Evolutionary conservation across 495 filamentous ascomycete genomes (phyloP).

Genomic region (Wilcoxina mikolae): DNA sequence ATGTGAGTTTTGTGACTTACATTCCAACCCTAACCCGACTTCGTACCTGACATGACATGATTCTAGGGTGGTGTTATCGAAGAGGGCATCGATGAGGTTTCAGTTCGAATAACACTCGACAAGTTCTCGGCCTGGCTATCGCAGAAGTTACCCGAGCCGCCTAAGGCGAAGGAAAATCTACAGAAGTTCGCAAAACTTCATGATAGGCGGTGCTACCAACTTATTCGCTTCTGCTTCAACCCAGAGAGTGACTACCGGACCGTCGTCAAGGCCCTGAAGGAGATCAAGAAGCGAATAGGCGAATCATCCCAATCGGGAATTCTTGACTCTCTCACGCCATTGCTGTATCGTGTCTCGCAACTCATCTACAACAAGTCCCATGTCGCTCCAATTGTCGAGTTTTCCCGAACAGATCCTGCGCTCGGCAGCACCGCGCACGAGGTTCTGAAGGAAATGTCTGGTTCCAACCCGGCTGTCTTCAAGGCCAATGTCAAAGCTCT

Average conservation of each 20-base stretch:
- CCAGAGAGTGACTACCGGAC: slow-evolving; percentile 86
- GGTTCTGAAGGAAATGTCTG: slow-evolving; percentile 82
- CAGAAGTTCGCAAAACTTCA: slow-evolving; percentile 84
- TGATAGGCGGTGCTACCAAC: slow-evolving; percentile 78
- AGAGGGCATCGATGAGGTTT: slow-evolving; percentile 44
- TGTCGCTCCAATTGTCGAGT: slow-evolving; percentile 74
- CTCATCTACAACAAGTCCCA: slow-evolving; percentile 90
- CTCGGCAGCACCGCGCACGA: slow-evolving; percentile 72
- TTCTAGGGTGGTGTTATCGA: slow-evolving; percentile 62
- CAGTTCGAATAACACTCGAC: slow-evolving; percentile 17
- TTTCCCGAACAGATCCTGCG: slow-evolving; percentile 61
- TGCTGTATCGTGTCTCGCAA: slow-evolving; percentile 68
- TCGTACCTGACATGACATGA: slow-evolving; percentile 8
- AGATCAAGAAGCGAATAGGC: slow-evolving; percentile 60
- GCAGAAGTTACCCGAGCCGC: slow-evolving; percentile 58
- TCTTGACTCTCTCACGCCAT: slow-evolving; percentile 63
- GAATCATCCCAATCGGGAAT: slow-evolving; percentile 48
- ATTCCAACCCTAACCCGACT: slow-evolving; percentile 6
- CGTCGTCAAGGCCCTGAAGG: slow-evolving; percentile 74
- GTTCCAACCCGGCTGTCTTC: slow-evolving; percentile 72
- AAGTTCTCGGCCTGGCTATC: slow-evolving; percentile 39
- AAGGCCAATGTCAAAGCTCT: slow-evolving; percentile 85
- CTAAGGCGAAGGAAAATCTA: slow-evolving; percentile 40
- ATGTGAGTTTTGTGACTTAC: slow-evolving; percentile 34
- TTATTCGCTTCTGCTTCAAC: slow-evolving; percentile 69